phyloP scores from a whole-genome alignment of 2,329 filamentous ascomycete genomes.

The Monosporascus sp. region DNA sequence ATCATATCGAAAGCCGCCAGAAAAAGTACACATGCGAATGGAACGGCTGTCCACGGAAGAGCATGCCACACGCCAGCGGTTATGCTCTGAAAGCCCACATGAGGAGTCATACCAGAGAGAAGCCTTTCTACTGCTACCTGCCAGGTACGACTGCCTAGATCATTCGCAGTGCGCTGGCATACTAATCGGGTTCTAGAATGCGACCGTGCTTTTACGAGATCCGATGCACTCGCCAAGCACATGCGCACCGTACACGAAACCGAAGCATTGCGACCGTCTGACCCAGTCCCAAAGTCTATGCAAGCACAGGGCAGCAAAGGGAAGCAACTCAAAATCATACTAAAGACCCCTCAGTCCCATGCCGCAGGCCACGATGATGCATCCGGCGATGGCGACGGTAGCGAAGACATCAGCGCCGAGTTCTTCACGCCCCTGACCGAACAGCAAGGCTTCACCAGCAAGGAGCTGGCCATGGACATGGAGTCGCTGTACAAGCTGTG shows the following conservation, averaged over 20 bases:
- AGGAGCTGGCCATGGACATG: slow-evolving; percentile 57
- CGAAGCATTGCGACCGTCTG: slow-evolving; percentile 77
- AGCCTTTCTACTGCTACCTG: slow-evolving; percentile 94
- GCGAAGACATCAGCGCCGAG: slow-evolving; percentile 53
- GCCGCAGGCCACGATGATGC: slow-evolving; percentile 49
- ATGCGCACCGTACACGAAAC: slow-evolving; percentile 99
- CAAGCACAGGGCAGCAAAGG: slow-evolving; percentile 41
- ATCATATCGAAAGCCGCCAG: slow-evolving; percentile 87
- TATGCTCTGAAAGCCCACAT: slow-evolving; percentile 97
- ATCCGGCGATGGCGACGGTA: slow-evolving; percentile 48
- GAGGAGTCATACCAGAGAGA: slow-evolving; percentile 95
- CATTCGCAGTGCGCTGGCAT: not conserved
- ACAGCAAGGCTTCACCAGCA: slow-evolving; percentile 58
- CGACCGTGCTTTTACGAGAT: slow-evolving; percentile 92
- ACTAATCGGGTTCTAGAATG: slow-evolving; percentile 59
- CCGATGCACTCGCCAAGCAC: slow-evolving; percentile 93
- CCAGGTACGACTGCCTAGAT: slow-evolving; percentile 58
- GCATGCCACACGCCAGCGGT: slow-evolving; percentile 85
- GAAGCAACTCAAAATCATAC: slow-evolving; percentile 56
- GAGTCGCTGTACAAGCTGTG: slow-evolving; percentile 63
- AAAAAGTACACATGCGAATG: slow-evolving; percentile 99
- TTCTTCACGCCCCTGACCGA: slow-evolving; percentile 50
- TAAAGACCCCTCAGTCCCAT: slow-evolving; percentile 56
- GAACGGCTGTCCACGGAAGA: slow-evolving; percentile 83
- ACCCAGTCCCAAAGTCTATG: slow-evolving; percentile 68